These are phyloP conservation scores for Cornus kousa DNA, from an alignment of 148 eudicot species.

Conservation along the genomic window DNA sequence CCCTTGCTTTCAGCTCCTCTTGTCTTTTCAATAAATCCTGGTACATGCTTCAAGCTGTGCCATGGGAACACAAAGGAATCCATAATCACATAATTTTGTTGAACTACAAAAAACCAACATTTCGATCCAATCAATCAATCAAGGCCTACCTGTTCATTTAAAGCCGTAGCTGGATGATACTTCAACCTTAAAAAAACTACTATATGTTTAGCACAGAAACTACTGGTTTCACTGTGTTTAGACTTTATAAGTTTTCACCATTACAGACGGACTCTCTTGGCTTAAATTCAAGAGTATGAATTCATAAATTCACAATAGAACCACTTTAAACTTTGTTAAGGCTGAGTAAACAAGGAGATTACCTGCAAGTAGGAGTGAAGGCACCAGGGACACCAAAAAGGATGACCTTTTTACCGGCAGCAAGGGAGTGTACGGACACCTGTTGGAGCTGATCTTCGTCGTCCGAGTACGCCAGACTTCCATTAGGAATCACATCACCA, in stretches of 20 bases:
- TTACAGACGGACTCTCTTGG: not conserved
- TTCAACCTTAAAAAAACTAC: not conserved
- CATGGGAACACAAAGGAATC: not conserved
- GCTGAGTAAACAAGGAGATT: not conserved
- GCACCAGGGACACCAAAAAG: slow-evolving; percentile 70
- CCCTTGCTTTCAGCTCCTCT: slow-evolving; percentile 72
- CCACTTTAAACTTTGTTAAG: no score
- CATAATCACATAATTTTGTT: not conserved
- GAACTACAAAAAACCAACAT: not conserved
- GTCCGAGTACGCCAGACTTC: slow-evolving; percentile 43
- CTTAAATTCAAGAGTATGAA: not conserved
- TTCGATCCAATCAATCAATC: no score
- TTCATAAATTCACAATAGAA: not conserved
- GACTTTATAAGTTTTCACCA: no score
- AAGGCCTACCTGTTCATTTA: not conserved
- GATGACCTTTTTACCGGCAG: slow-evolving; percentile 62
- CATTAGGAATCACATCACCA: slow-evolving; percentile 60
- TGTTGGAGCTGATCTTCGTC: slow-evolving; percentile 39
- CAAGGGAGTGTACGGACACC: slow-evolving; percentile 51
- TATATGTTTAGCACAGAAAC: no score
- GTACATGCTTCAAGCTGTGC: slow-evolving; percentile 67
- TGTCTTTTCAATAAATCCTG: slow-evolving; percentile 69
- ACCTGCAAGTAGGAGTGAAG: slow-evolving; percentile 88
- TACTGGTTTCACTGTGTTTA: no score
- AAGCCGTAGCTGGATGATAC: not conserved